Base-by-base conservation (phyloP, 1,139 yeast species). In the Zygoascus hellenicus region DNA sequence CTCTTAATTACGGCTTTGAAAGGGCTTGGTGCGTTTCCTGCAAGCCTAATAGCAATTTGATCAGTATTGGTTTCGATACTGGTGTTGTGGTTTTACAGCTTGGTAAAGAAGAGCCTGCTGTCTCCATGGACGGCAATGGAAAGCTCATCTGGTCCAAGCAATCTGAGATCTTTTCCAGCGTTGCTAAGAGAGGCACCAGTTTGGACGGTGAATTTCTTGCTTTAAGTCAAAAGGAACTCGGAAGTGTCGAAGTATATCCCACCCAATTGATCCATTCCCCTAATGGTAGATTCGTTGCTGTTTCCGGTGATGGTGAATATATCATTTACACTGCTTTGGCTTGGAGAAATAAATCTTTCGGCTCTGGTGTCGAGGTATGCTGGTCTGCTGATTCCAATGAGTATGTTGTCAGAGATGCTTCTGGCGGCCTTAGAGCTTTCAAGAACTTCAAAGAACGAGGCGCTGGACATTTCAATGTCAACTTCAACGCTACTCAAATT, bases 231-330 rank as follows among this genome's bases (percentile, higher is more conserved):
- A 88, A 92, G 69, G 97, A 92, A 58, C 74, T 92, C 55, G 98
- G 98, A 9, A 73, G 87, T 19, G 89, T 90, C 50, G 98, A 92
- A 68, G 81, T 92, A 42, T 92, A 83, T 72, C 97, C 98, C 41
- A 87, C 87, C 54, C 76, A 84, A 51, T 75, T 92, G 60, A 72
- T 76, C 43, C 98, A 92, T 67, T 90, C 97, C 36, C 97, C 97
- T 53, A 92, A 94, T 64, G 99, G 99, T 51, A 81, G 97, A 68
- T 92, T 86, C 65, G 97, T 90, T 36, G 85, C 97, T 22, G 97
- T 92, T 43, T 85, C 94, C 49, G 99, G 99, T 62, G 98, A 94
- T 69, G 97, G 97, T 51, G 98, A 92, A 68, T 92, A 88, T 66
- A 88, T 92, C 59, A 83, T 94, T 49, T 94, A 92, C 70, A 89